These are phyloP conservation scores for Elsinoe ampelina DNA, from an alignment of 2,329 filamentous ascomycete genomes.

Conservation along the genomic window DNA sequence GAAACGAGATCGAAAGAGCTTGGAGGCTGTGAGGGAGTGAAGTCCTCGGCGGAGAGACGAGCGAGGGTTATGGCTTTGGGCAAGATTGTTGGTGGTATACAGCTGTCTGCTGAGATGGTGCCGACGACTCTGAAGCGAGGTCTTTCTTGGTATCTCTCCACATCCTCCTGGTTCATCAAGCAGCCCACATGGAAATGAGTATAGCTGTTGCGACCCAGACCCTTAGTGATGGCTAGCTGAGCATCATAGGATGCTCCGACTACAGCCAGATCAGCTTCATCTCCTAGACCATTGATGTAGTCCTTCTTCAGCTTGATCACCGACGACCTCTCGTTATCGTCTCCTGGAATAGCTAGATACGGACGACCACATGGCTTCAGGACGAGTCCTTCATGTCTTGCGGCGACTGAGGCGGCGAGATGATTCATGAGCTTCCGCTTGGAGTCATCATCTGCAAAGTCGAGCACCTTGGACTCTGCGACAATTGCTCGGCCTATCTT, in stretches of 20 bases:
- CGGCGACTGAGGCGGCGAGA: constrained; percentile 59
- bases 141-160: constrained; percentile 40
- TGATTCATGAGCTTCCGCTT: constrained; percentile 48
- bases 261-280: constrained; percentile 73
- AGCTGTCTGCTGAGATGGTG: constrained; percentile 35
- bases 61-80: constrained; percentile 36
- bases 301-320: constrained; percentile 82
- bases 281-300: constrained; percentile 68
- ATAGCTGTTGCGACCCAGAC: constrained; percentile 43
- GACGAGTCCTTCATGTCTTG: constrained; percentile 67
- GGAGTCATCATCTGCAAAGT: constrained; percentile 50
- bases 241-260: constrained; percentile 66
- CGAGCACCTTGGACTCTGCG: constrained; percentile 56
- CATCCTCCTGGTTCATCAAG: constrained; percentile 56
- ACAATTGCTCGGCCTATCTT: constrained; percentile 57
- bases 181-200: constrained; percentile 77
- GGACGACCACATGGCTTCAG: constrained; percentile 67
- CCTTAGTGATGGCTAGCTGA: constrained; percentile 44
- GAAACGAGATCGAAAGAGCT: constrained; percentile 20
- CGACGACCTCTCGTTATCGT: not conserved
- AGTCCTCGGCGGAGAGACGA: constrained; percentile 28
- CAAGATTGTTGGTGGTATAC: constrained; percentile 38
- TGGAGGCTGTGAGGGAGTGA: constrained; percentile 19
- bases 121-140: constrained; percentile 61
- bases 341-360: constrained; percentile 49